These are phyloP conservation scores for Phialemoniopsis sp. DNA, from an alignment of 2,329 filamentous ascomycete genomes.

Conservation along the genomic window DNA sequence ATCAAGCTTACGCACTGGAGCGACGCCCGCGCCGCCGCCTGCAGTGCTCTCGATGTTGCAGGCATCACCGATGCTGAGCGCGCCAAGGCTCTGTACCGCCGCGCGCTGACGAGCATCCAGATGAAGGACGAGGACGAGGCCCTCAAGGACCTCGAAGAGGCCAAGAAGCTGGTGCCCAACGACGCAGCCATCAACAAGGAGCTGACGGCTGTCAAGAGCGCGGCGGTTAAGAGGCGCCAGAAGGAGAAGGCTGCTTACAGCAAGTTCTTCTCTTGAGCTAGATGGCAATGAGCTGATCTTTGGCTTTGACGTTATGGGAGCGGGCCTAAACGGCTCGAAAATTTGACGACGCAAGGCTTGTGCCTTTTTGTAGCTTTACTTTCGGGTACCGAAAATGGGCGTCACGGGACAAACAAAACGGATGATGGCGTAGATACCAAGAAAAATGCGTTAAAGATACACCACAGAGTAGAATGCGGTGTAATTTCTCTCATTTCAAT, in stretches of 20 bases:
- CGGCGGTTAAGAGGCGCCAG: slow-evolving; percentile 65
- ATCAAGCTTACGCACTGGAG: slow-evolving; percentile 72
- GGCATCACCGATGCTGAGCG: slow-evolving; percentile 70
- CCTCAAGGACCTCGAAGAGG: slow-evolving; percentile 69
- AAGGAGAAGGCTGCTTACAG: slow-evolving; percentile 92
- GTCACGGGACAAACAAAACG: too few relatives aligned
- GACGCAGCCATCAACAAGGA: slow-evolving; percentile 75
- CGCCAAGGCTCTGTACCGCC: slow-evolving; percentile 85
- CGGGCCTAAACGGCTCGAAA: too few relatives aligned
- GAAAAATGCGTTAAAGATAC: too few relatives aligned
- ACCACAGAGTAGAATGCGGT: too few relatives aligned
- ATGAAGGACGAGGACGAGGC: slow-evolving; percentile 84
- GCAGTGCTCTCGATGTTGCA: slow-evolving; percentile 65
- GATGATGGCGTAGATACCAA: too few relatives aligned
- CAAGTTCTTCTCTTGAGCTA: slow-evolving; percentile 85
- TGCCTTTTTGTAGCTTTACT: too few relatives aligned
- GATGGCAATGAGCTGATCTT: slow-evolving; percentile 31
- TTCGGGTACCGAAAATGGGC: too few relatives aligned
- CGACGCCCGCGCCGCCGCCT: slow-evolving; percentile 67
- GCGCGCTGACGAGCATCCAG: slow-evolving; percentile 69
- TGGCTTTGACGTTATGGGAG: not conserved
- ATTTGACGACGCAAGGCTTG: too few relatives aligned
- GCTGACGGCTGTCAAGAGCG: slow-evolving; percentile 73
- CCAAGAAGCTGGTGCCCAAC: slow-evolving; percentile 67
- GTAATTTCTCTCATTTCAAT: too few relatives aligned